Conservation (phyloP, 306 rosid species). For the Rubus parviflorus region DNA sequence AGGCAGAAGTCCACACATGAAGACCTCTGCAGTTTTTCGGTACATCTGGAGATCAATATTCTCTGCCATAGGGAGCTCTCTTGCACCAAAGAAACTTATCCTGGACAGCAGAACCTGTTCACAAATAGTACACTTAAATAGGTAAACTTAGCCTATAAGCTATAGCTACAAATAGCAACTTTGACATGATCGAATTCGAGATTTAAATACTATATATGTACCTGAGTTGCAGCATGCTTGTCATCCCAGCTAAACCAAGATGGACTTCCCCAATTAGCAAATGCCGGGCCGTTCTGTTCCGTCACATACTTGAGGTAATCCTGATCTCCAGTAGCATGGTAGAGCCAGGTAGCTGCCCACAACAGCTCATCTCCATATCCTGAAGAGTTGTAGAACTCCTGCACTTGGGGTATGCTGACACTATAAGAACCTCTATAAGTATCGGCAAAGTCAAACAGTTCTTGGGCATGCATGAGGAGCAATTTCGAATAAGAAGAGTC, state of each 20-base stretch:
- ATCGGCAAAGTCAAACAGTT: slow-evolving; percentile 66
- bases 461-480: slow-evolving; percentile 54
- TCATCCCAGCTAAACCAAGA: slow-evolving; percentile 87
- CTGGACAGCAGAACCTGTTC: slow-evolving; percentile 65
- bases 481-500: slow-evolving; percentile 45
- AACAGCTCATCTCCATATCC: slow-evolving; percentile 78
- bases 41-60: slow-evolving; percentile 67
- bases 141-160: background rate
- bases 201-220: slow-evolving; percentile 11
- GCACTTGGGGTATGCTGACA: slow-evolving; percentile 64
- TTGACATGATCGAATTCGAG: background rate
- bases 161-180: background rate
- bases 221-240: slow-evolving; percentile 71
- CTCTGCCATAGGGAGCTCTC: slow-evolving; percentile 37
- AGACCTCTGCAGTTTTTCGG: slow-evolving; percentile 54
- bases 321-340: slow-evolving; percentile 60
- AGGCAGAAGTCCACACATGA: slow-evolving; percentile 59
- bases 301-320: slow-evolving; percentile 56
- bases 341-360: slow-evolving; percentile 76
- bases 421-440: slow-evolving; percentile 59
- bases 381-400: slow-evolving; percentile 60
- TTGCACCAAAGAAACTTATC: slow-evolving; percentile 50
- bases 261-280: slow-evolving; percentile 46
- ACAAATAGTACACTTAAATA: slow-evolving; percentile 24
- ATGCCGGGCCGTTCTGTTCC: slow-evolving; percentile 39